These are phyloP conservation scores for Backusella australiensis DNA, from an alignment of 192 early-diverging fungal genomes.

Conservation along the genomic window DNA sequence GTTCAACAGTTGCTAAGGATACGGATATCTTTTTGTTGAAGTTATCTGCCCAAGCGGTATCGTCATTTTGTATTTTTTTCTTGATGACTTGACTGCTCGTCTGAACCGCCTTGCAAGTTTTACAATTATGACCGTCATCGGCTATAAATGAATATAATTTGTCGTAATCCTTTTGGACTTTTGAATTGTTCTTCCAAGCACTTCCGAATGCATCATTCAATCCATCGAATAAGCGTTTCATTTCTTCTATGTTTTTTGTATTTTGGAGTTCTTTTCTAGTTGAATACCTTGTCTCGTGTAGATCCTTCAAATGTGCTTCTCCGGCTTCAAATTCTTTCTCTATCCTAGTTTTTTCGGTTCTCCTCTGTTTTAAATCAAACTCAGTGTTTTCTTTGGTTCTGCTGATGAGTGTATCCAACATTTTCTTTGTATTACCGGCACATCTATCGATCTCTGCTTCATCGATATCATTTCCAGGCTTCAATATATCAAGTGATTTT, in stretches of 20 bases:
- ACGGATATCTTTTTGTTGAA: neutral
- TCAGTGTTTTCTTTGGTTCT: neutral
- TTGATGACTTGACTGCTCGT: neutral
- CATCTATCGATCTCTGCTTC: neutral
- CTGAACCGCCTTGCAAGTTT: neutral
- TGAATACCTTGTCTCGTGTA: neutral
- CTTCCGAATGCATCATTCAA: neutral
- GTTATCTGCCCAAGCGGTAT: neutral
- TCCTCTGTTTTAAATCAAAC: neutral
- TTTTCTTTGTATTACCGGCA: neutral
- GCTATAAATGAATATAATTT: neutral
- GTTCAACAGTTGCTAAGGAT: neutral
- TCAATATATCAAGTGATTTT: neutral
- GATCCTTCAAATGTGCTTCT: neutral
- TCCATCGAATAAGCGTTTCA: neutral
- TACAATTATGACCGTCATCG: neutral
- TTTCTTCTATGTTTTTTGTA: neutral
- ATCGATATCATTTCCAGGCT: neutral
- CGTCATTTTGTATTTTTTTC: neutral
- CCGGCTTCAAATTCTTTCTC: neutral
- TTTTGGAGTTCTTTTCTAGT: neutral
- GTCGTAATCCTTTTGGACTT: neutral
- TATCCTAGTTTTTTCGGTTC: neutral
- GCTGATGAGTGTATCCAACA: neutral
- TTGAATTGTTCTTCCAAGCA: neutral